Conservation (phyloP, 2,329 filamentous ascomycete genomes). For the Chaetomium globosum region DNA sequence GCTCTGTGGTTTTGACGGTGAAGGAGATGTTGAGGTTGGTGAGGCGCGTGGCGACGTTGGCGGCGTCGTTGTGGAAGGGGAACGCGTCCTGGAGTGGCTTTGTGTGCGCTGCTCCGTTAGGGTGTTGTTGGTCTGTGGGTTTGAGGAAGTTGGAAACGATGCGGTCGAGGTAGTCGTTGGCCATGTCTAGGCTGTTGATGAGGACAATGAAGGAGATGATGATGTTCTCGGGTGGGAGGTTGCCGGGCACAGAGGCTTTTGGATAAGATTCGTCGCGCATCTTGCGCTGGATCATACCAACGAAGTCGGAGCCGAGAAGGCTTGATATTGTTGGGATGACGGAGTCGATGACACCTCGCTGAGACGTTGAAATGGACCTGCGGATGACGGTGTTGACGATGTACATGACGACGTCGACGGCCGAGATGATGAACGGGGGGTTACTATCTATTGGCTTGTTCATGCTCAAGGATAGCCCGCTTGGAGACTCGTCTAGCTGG, state of each 20-base stretch:
- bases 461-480: slow-evolving; percentile 74
- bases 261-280: slow-evolving; percentile 97
- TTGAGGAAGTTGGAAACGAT: slow-evolving; percentile 74
- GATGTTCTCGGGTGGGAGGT: slow-evolving; percentile 81
- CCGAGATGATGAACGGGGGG: slow-evolving; percentile 88
- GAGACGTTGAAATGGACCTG: slow-evolving; percentile 82
- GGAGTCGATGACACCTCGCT: slow-evolving; percentile 73
- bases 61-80: slow-evolving; percentile 75
- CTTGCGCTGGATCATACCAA: slow-evolving; percentile 95
- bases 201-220: slow-evolving; percentile 88
- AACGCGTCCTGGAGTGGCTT: slow-evolving; percentile 66
- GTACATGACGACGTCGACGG: slow-evolving; percentile 99
- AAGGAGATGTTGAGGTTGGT: slow-evolving; percentile 72
- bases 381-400: slow-evolving; percentile 92
- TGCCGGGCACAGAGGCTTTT: slow-evolving; percentile 74
- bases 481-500: slow-evolving; percentile 86
- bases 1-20: slow-evolving; percentile 73
- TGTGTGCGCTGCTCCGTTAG: slow-evolving; percentile 43
- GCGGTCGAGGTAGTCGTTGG: slow-evolving; percentile 84
- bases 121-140: slow-evolving; percentile 44
- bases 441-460: slow-evolving; percentile 73
- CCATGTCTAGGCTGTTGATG: slow-evolving; percentile 93
- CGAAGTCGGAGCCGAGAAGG: slow-evolving; percentile 84
- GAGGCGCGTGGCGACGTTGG: slow-evolving; percentile 68
- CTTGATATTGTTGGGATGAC: slow-evolving; percentile 78